These are phyloP conservation scores for Botrytis medusae DNA, from an alignment of 2,329 filamentous ascomycete genomes.

Conservation along the genomic window DNA sequence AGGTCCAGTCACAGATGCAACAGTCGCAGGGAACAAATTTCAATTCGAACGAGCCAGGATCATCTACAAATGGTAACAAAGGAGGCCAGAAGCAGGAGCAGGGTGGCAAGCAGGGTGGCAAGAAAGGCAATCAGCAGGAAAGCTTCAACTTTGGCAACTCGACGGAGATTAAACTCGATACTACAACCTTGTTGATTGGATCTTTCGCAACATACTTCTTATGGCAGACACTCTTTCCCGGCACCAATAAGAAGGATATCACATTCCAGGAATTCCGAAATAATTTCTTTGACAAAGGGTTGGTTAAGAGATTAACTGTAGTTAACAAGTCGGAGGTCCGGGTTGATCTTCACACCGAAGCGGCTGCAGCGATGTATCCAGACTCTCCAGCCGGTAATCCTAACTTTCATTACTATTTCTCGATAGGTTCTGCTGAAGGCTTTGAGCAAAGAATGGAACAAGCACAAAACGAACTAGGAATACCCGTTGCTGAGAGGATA, in stretches of 20 bases:
- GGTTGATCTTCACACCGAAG: constrained; percentile 77
- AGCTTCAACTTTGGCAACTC: constrained; percentile 28
- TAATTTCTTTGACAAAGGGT: constrained; percentile 91
- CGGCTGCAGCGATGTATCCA: constrained; percentile 69
- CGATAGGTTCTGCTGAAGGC: constrained; percentile 88
- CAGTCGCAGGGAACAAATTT: constrained; percentile 36
- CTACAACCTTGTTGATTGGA: constrained; percentile 44
- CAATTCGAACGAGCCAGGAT: constrained; percentile 26
- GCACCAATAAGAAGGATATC: constrained; percentile 72
- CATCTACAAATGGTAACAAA: constrained; percentile 8
- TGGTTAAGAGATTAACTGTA: constrained; percentile 88
- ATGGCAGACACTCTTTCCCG: constrained; percentile 64
- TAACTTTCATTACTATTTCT: constrained; percentile 86
- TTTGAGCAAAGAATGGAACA: constrained; percentile 89
- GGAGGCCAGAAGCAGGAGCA: constrained; percentile 13
- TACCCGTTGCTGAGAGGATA: constrained; percentile 84
- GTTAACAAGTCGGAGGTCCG: constrained; percentile 76
- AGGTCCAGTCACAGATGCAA: constrained; percentile 31
- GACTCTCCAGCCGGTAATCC: constrained; percentile 68
- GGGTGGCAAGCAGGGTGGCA: constrained; percentile 23
- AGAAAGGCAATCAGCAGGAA: constrained; percentile 40
- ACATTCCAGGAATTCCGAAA: constrained; percentile 96
- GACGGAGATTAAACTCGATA: constrained; percentile 37
- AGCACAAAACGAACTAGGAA: constrained; percentile 82
- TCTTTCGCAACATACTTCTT: constrained; percentile 62